Evolutionary conservation across 805 yeast species (phyloP), one percentile per base, ranked within the genome.

Genomic region (Candida xyloterini): DNA sequence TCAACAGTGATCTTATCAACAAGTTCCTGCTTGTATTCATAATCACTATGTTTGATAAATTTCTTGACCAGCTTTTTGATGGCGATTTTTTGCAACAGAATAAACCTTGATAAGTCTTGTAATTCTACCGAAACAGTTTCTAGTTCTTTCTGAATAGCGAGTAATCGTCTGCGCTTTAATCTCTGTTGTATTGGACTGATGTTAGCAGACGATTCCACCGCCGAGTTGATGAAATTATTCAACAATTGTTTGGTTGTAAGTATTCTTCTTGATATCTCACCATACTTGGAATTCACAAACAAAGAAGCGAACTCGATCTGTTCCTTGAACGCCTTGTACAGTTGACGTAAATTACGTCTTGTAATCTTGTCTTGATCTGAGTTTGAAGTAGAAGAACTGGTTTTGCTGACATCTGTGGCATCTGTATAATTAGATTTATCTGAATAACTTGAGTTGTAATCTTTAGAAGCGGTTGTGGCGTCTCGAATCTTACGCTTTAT

Each of bases 31-130:
- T 63, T 64, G 39, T 59, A 54, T 10, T 46, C 41, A 35, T 57
- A 62, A 5, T 51, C 50, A 38, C 69, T 67, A 52, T 76, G 68
- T 53, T 76, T 76, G 33, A 66, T 34, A 44, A 74, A 82, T 57
- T 87, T 86, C 63, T 87, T 86, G 52, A 86, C 67, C 35, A 86
- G 71, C 62, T 86, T 86, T 46, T 81, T 70, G 34, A 84, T 69
- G 5, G 79, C 95, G 3, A 87, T 79, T 53, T 81, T 79, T 55
- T 86, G 95, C 7, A 85, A 72, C 15, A 81, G 64, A 11, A 84
- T 75, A 55, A 82, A 86, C 46, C 87, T 70, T n/a, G 85, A 71
- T 33, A 86, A 63, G 45, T 80, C 74, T 51, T 81, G 85, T 20
- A 84, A 64, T 32, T 77, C 81, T 13, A 52, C 64, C 40, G 72